Evolutionary conservation across 73 alveolate genomes (phyloP).

Genomic region (Paramecium caudatum): DNA sequence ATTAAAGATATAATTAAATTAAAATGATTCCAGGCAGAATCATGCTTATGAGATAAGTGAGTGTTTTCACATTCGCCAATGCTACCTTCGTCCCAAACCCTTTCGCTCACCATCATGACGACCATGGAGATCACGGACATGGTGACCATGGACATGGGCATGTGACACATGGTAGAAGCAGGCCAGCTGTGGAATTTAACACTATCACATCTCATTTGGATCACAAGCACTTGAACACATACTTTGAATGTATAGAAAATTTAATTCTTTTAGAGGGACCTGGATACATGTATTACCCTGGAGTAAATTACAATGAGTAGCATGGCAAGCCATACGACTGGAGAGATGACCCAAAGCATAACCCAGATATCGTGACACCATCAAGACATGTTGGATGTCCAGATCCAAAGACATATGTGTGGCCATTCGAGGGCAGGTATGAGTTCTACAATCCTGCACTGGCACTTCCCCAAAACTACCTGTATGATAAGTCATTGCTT

Average conservation of each 20-base stretch:
- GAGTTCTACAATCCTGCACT: conserved; percentile 25
- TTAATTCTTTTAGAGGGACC: conserved; percentile 54
- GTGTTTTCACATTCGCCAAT: not conserved
- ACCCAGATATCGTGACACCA: conserved; percentile 14
- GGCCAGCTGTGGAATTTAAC: conserved; percentile 47
- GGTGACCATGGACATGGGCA: conserved; percentile 46
- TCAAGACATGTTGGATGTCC: conserved; percentile 70
- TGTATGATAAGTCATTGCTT: not conserved
- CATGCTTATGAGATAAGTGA: conserved; percentile 19
- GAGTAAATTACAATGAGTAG: conserved; percentile 12
- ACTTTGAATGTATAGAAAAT: conserved; percentile 11
- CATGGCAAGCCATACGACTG: conserved; percentile 71
- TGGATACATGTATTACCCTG: conserved; percentile 57
- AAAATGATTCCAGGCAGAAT: conserved; percentile 37
- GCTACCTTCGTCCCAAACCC: conserved; percentile 52
- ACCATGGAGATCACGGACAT: conserved; percentile 47
- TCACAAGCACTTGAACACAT: conserved; percentile 36
- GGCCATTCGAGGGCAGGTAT: conserved; percentile 65
- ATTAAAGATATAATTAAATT: conserved; percentile 14
- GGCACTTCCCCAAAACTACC: conserved; percentile 42
- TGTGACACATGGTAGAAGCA: conserved; percentile 37
- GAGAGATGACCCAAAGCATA: conserved; percentile 76
- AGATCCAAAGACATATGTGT: conserved; percentile 72
- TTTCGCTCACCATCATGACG: conserved; percentile 31
- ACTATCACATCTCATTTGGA: conserved; percentile 46